Percentiles rank a stretch among this genome's conserved stretches.
phyloP scores from a whole-genome alignment of 768 basidiomycete species.

The Auriscalpium microsporum region DNA sequence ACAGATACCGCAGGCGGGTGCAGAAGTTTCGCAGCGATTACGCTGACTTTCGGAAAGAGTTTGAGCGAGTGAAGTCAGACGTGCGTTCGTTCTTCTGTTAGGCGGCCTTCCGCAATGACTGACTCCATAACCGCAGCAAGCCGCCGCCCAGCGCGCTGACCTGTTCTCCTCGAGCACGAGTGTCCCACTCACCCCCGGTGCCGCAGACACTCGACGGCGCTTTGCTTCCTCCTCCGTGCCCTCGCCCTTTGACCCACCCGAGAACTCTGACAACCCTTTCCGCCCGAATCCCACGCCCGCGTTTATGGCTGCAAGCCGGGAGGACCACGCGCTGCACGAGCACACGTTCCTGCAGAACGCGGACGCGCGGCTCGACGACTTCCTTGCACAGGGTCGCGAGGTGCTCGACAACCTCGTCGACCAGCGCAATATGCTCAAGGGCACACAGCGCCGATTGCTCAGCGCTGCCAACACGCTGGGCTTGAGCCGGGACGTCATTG shows the following conservation, averaged over 20 bases:
- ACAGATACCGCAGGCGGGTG: slow-evolving; percentile 55
- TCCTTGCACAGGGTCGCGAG: slow-evolving; percentile 85
- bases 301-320: slow-evolving; percentile 47
- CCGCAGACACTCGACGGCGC: slow-evolving; percentile 58
- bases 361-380: slow-evolving; percentile 77
- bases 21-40: slow-evolving; percentile 90
- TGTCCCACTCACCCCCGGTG: slow-evolving; percentile 25
- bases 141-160: slow-evolving; percentile 52
- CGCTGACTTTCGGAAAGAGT: slow-evolving; percentile 68
- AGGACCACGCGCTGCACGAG: slow-evolving; percentile 77
- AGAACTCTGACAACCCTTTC: slow-evolving; percentile 81
- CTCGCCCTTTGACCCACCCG: slow-evolving; percentile 20
- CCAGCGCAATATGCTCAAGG: slow-evolving; percentile 89
- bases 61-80: slow-evolving; percentile 68
- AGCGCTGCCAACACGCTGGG: slow-evolving; percentile 93
- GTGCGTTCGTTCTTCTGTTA: slow-evolving; percentile 20
- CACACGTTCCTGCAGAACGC: slow-evolving; percentile 84
- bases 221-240: slow-evolving; percentile 29
- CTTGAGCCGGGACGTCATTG: slow-evolving; percentile 87
- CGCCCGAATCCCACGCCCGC: slow-evolving; percentile 44
- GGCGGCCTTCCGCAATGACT: background rate
- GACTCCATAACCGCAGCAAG: slow-evolving; percentile 34
- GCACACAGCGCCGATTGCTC: slow-evolving; percentile 79
- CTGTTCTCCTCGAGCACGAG: slow-evolving; percentile 40
- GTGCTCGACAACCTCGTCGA: slow-evolving; percentile 88